phyloP scores from a whole-genome alignment of 805 yeast genomes.

The Wickerhamiella sorbophila region DNA sequence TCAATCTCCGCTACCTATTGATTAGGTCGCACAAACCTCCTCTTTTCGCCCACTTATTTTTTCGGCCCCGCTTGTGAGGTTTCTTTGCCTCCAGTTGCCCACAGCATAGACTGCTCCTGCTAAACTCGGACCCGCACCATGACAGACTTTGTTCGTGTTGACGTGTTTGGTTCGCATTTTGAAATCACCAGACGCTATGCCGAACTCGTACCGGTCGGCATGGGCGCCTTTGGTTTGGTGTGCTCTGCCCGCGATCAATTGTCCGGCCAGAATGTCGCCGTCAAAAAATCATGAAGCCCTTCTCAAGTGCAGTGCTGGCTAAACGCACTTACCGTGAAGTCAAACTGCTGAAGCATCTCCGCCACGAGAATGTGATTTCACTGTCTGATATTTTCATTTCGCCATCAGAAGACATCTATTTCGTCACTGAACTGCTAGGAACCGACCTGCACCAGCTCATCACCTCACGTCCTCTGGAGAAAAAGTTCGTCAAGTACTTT shows the following conservation, averaged over 20 bases:
- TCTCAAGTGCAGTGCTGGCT: constrained; percentile 84
- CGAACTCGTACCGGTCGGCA: constrained; percentile 93
- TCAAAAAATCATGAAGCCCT: constrained; percentile 97
- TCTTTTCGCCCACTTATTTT: too few relatives aligned
- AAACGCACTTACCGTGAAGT: constrained; percentile 94
- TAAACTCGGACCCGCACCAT: constrained; percentile 5
- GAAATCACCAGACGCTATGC: constrained; percentile 37
- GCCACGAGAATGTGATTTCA: constrained; percentile 89
- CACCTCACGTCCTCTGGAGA: constrained; percentile 86
- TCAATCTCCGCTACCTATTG: too few relatives aligned
- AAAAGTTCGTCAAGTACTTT: constrained; percentile 93
- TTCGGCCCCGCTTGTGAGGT: too few relatives aligned
- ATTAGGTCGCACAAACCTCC: too few relatives aligned
- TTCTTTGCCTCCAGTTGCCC: too few relatives aligned
- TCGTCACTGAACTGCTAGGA: constrained; percentile 93
- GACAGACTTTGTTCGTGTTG: constrained; percentile 21
- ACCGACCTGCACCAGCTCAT: constrained; percentile 86
- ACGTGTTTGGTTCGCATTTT: constrained; percentile 18
- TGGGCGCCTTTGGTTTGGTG: constrained; percentile 98
- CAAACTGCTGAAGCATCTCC: constrained; percentile 78
- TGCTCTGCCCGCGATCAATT: constrained; percentile 90
- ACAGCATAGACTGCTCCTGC: not conserved
- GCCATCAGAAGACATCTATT: constrained; percentile 87
- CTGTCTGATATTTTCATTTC: constrained; percentile 86
- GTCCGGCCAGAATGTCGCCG: constrained; percentile 88